Evolutionary conservation across 345 rosid genomes (phyloP), one percentile per base, ranked within the genome.

Genomic region (Combretum micranthum): DNA sequence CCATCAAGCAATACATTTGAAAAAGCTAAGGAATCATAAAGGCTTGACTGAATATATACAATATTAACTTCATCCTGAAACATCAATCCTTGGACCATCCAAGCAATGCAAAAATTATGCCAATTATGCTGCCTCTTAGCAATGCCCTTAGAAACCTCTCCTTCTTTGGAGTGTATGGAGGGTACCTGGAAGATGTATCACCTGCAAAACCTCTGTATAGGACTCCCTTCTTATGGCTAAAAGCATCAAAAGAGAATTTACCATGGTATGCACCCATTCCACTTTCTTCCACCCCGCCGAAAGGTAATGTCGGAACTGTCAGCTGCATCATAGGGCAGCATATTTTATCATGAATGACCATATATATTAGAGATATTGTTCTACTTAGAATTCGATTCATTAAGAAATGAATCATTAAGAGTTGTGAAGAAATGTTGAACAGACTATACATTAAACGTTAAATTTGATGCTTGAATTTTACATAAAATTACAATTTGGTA

Each of bases 241-340:
- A 94, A 52, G 88, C 81, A 48, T 94, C 99, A 20, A 87, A 93
- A 32, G 99, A 94, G 79, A 90, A 87, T 60, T 85, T 94, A 20
- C 97, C 99, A 54, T 87, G 99, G 82, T 94, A 90, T 16, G 90
- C 61, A 50, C 99, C 99, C 62, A 67, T 77, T 62, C 99, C 97
- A 32, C 99, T 90, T 66, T 90, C 95, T 45, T 94, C 97, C 3
- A 94, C 95, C 60, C 97, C 97, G 64, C 99, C 99, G 13, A 94
- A 94, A 20, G 99, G 99, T 42, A 94, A 56, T 20, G 73, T 61
- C 52, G 52, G 87, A 19, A 79, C 71, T 0, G 90, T 73, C 57
- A 90, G 81, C 99, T 93, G 83, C 75, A 72, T 18, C 14, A 57
- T 18, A 44, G 44, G 44, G 20, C n/a, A n/a, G n/a, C 17, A 15